phyloP scores from a whole-genome alignment of 2,329 filamentous ascomycete species.

The Cryphonectria nitschkei region DNA sequence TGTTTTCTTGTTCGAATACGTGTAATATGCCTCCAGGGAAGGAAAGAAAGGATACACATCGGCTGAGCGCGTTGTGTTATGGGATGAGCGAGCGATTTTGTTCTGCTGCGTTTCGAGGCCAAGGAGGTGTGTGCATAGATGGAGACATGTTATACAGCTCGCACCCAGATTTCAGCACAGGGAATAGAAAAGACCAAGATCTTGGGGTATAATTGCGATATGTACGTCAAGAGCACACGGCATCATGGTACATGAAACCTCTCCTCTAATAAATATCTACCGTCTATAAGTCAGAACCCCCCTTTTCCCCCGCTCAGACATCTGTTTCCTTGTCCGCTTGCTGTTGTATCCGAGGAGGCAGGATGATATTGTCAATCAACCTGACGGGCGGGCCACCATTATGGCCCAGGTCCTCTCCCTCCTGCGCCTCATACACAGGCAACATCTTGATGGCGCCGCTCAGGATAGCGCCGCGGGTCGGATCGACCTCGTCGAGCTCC shows the following conservation, averaged over 20 bases:
- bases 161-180: too few relatives aligned
- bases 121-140: too few relatives aligned
- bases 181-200: neutral
- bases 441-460: constrained; percentile 92
- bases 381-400: constrained; percentile 76
- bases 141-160: too few relatives aligned
- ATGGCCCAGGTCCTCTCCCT: constrained; percentile 76
- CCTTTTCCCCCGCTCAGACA: neutral
- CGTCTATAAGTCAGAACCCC: neutral
- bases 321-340: too few relatives aligned
- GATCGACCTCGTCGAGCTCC: constrained; percentile 75
- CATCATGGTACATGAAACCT: neutral
- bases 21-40: neutral
- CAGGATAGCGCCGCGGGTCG: constrained; percentile 73
- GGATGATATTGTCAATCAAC: constrained; percentile 91
- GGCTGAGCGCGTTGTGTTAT: neutral
- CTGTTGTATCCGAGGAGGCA: constrained; percentile 47
- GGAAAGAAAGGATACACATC: neutral
- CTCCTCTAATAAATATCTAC: neutral
- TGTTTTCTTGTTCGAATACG: neutral
- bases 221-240: neutral
- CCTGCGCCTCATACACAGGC: constrained; percentile 70
- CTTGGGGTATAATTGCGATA: neutral
- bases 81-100: neutral
- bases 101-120: neutral